Base-by-base conservation (phyloP, 345 rosid species). In the Atalantia buxifolia region DNA sequence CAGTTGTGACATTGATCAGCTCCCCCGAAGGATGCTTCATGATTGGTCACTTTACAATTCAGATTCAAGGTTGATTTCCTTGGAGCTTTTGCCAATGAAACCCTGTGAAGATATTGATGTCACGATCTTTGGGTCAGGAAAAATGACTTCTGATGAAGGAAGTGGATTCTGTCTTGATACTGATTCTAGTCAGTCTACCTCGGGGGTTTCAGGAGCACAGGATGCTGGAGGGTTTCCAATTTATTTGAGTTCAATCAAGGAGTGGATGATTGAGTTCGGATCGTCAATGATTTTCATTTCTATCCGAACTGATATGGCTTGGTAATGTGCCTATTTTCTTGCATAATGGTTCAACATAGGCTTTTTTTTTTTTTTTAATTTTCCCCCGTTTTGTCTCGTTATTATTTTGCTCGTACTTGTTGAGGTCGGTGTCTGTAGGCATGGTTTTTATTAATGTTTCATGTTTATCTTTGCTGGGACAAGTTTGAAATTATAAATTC, bases 1-100 rank as follows among this genome's bases (percentile, higher is more conserved):
- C 53, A 64, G 84, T 50, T 72, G 80, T 56, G 45, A 87, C 74
- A 74, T 84, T 62, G 83, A 81, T 55, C 87, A 91, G 6, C 94
- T 95, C 31, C 98, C 95, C 65, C 85, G 79, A 65, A 86, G 81
- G 72, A 84, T 88, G 89, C 93, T 95, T 16, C 91, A 95, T 74
- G 83, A 92, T 56, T 95, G 98, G 98, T 83, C 98, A 5, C 91
- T 95, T 61, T 95, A 95, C 81, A 90, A 95, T 76, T 91, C 89
- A 16, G 93, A 95, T 69, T 81, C 84, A 2, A 85, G 93, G 78
- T 76, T 95, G 81, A 83, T 91, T 74, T 90, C 98, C 25, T 81
- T 93, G 84, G 98, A 95, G 86, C 92, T 92, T 65, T 90, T 95
- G 22, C 98, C 98, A 0, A 93, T 86, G 92, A 92, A 83, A 81